These are phyloP conservation scores for Pestalotiopsis sp. DNA, from an alignment of 2,329 filamentous ascomycete species.

Conservation along the genomic window DNA sequence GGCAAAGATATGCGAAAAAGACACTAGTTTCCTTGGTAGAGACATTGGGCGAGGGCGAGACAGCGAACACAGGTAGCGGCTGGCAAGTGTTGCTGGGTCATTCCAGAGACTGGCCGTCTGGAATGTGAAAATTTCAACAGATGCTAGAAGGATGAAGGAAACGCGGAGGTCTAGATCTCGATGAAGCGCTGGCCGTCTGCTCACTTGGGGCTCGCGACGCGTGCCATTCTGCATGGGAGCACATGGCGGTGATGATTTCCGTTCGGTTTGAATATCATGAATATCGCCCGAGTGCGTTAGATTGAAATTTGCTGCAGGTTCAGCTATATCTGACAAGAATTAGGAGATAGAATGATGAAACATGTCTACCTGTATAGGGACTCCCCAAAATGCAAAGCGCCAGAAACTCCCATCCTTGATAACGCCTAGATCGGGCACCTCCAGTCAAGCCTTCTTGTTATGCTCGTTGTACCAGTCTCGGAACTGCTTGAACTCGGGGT, in stretches of 20 bases:
- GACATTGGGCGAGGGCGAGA: slow-evolving; percentile 12
- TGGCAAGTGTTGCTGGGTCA: neutral
- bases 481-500: slow-evolving; percentile 78
- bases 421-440: slow-evolving; percentile 3
- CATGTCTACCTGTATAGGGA: slow-evolving; percentile 22
- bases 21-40: slow-evolving; percentile 9
- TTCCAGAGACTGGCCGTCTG: neutral
- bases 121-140: neutral
- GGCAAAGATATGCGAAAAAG: slow-evolving; percentile 7
- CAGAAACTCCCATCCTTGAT: slow-evolving; percentile 5
- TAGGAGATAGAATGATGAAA: neutral
- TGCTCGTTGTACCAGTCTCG: slow-evolving; percentile 65
- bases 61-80: slow-evolving; percentile 7
- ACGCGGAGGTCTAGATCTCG: neutral
- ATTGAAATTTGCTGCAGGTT: neutral
- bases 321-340: neutral
- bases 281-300: neutral
- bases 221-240: neutral
- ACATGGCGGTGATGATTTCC: neutral
- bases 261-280: neutral
- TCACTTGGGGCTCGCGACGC: neutral
- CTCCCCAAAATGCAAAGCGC: neutral
- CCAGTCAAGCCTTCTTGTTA: slow-evolving; percentile 18
- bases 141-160: neutral
- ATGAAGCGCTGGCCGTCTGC: neutral